A percentile compares a stretch with the other conserved stretches of the same genome.
Evolutionary conservation across 108 stramenopile genomes (phyloP).

Genomic region (Discostella stelligeroides): DNA sequence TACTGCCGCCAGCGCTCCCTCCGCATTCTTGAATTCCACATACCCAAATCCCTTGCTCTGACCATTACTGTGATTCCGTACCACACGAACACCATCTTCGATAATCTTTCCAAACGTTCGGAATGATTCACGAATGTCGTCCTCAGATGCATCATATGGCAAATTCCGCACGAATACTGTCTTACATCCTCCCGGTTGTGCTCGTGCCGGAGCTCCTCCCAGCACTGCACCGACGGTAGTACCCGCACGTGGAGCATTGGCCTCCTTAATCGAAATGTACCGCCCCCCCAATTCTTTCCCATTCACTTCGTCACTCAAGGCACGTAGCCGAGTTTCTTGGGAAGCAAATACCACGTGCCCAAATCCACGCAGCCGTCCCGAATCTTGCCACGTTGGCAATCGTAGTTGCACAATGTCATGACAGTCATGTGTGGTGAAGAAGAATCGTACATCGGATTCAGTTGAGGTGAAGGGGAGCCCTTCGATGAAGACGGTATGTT

Average conservation of each 20-base stretch:
- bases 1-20: constrained; percentile 57
- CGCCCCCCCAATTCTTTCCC: constrained; percentile 78
- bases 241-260: constrained; percentile 60
- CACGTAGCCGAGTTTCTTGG: constrained; percentile 48
- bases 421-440: constrained; percentile 65
- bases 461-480: constrained; percentile 86
- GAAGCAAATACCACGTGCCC: constrained; percentile 90
- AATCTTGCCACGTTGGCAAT: constrained; percentile 94
- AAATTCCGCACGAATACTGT: constrained; percentile 92
- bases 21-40: constrained; percentile 69
- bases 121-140: constrained; percentile 73
- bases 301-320: constrained; percentile 60
- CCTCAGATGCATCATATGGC: constrained; percentile 88
- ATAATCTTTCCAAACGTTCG: constrained; percentile 55
- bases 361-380: constrained; percentile 90
- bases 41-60: constrained; percentile 84
- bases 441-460: constrained; percentile 70
- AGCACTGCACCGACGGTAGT: constrained; percentile 31
- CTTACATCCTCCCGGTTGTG: constrained; percentile 64
- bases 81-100: constrained; percentile 76
- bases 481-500: constrained; percentile 89
- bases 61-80: constrained; percentile 58
- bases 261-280: constrained; percentile 78
- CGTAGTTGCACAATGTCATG: constrained; percentile 75
- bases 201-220: constrained; percentile 19